phyloP scores from a whole-genome alignment of 345 rosid species.

The Gossypium bickii region DNA sequence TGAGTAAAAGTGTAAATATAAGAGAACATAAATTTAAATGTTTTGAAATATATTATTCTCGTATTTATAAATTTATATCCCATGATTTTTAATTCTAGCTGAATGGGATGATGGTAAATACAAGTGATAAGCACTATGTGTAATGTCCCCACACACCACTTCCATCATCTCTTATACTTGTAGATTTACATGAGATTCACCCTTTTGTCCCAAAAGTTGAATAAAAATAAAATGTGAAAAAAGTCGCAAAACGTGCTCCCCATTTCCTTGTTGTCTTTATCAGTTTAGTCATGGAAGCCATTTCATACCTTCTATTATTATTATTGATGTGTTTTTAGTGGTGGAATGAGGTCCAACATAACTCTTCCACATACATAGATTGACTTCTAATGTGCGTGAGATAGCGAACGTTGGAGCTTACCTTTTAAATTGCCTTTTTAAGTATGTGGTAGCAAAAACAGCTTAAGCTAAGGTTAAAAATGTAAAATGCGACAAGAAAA shows the following conservation, averaged over 20 bases:
- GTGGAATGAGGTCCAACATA: not conserved
- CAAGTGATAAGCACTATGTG: too few species aligned
- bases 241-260: not conserved
- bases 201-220: not conserved
- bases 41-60: accelerated
- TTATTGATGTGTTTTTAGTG: not conserved
- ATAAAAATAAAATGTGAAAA: not conserved
- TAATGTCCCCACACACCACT: too few species aligned
- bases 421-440: too few species aligned
- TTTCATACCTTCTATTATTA: not conserved
- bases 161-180: not conserved
- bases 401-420: too few species aligned
- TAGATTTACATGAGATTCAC: not conserved
- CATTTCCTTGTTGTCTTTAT: not conserved
- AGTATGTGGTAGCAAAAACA: too few species aligned
- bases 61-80: too few species aligned
- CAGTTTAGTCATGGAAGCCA: not conserved
- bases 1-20: accelerated
- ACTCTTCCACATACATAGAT: too few species aligned
- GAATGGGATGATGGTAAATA: too few species aligned
- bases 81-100: accelerated
- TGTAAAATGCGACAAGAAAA: too few species aligned
- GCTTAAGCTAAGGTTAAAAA: too few species aligned
- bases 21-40: too few species aligned
- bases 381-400: too few species aligned